phyloP scores from a whole-genome alignment of 2,329 filamentous ascomycete species.

The Colletotrichum abscissum region DNA sequence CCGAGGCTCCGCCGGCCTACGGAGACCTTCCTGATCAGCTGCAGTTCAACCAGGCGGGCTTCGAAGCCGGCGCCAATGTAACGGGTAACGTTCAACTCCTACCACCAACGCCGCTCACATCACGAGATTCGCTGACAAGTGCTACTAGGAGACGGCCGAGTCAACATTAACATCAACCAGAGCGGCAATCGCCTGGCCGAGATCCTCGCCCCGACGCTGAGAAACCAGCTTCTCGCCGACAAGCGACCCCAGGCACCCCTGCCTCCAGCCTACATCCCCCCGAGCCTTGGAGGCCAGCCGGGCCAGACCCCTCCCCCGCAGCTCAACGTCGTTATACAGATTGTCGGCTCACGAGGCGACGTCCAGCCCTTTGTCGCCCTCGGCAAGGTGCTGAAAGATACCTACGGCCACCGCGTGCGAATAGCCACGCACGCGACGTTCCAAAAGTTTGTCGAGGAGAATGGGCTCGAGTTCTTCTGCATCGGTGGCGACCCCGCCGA shows the following conservation, averaged over 20 bases:
- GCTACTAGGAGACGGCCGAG: constrained; percentile 75
- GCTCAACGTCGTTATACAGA: constrained; percentile 79
- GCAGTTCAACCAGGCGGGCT: constrained; percentile 70
- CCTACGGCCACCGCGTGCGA: constrained; percentile 77
- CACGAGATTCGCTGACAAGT: constrained; percentile 25
- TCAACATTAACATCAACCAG: constrained; percentile 84
- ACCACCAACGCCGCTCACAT: constrained; percentile 14
- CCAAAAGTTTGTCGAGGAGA: constrained; percentile 74
- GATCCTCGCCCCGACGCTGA: constrained; percentile 73
- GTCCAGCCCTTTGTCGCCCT: constrained; percentile 81
- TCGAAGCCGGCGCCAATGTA: constrained; percentile 70
- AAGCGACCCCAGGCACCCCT: constrained; percentile 53
- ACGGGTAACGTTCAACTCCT: constrained; percentile 54
- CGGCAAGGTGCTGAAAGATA: constrained; percentile 71
- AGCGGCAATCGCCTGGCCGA: constrained; percentile 73
- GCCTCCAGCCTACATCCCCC: constrained; percentile 77
- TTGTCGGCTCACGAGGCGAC: constrained; percentile 79
- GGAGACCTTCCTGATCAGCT: constrained; percentile 67
- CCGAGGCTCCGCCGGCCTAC: constrained; percentile 67
- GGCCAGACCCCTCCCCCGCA: constrained; percentile 66
- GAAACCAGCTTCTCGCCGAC: constrained; percentile 65
- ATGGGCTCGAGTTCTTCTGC: constrained; percentile 79
- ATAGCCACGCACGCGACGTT: constrained; percentile 80
- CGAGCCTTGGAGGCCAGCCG: constrained; percentile 74
- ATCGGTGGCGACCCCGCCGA: constrained; percentile 82